Base-by-base conservation (phyloP, 352 stramenopile species). In the Phytophthora melonis region DNA sequence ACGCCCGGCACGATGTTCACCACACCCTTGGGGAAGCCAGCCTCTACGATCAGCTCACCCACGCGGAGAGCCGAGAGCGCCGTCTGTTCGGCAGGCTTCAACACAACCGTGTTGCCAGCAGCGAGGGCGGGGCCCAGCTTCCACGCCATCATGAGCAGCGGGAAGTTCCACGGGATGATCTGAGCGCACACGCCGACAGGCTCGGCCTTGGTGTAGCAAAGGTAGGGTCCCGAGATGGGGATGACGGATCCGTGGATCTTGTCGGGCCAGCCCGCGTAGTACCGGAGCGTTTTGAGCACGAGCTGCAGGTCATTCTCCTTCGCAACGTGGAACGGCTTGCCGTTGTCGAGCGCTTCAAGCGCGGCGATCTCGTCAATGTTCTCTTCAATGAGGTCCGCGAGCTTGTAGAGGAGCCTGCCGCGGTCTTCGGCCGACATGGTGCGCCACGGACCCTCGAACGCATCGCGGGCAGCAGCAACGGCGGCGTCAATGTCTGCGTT, bases 151-250 rank as follows among this genome's bases (percentile, higher is more conserved):
- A 99, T 99, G 7, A 97, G 90, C 61, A 96, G 73, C 14, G 97
- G 97, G 82, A 99, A 99, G 85, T 99, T 99, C 97, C 97, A 99
- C 50, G 93, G 97, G 60, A 96, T 98, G 67, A 99, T 97, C 32
- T 98, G 77, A 16, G 78, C 90, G 61, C 78, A 91, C n/a, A 98
- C 92, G 25, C 96, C 97, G 1, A 99, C 88, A 7, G 95, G 90
- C 75, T 99, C 78, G 13, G 73, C 66, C 63, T 77, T 72, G 25
- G 75, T 86, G 61, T 95, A 79, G 62, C 86, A 83, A 27, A 91
- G 77, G 67, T 80, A 86, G 14, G 72, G 74, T 0, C 73, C 72
- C 9, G 76, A 58, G 18, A 82, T 78, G 16, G 84, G 86, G 39
- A 97, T 90, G 30, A 85, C 90, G 41, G 87, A 69, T 11, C 91